These are phyloP conservation scores for Neofusicoccum sp. DNA, from an alignment of 2,329 filamentous ascomycete genomes.

Conservation along the genomic window DNA sequence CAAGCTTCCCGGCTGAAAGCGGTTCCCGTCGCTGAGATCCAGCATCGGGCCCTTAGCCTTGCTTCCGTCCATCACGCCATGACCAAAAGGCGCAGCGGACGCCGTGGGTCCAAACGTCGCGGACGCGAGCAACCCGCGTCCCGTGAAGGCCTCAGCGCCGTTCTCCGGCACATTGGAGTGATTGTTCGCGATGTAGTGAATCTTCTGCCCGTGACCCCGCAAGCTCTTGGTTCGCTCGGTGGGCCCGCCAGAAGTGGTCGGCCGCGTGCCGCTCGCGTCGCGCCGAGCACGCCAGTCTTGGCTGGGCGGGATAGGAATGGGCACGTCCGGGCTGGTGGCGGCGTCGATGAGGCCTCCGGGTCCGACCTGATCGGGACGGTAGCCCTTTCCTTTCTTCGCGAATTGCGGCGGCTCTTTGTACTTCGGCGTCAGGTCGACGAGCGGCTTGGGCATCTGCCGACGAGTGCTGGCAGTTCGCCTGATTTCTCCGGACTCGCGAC, in stretches of 20 bases:
- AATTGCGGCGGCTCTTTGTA: conserved; percentile 64
- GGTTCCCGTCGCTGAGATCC: conserved; percentile 40
- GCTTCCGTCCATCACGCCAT: conserved; percentile 46
- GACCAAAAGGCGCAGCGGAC: conserved; percentile 34
- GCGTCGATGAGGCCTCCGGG: conserved; percentile 46
- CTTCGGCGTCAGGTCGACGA: conserved; percentile 66
- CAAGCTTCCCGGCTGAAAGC: conserved; percentile 49
- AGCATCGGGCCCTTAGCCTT: conserved; percentile 47
- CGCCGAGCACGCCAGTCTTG: conserved; percentile 46
- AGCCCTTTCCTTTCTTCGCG: conserved; percentile 53
- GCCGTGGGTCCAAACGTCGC: conserved; percentile 39
- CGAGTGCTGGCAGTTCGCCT: conserved; percentile 48
- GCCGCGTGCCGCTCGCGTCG: conserved; percentile 30
- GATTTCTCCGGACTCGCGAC: conserved; percentile 12
- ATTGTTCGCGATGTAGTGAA: conserved; percentile 25
- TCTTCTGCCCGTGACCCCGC: conserved; percentile 35
- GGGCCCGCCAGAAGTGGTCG: conserved; percentile 28
- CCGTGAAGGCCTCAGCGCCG: conserved; percentile 43
- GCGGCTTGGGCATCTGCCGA: conserved; percentile 52
- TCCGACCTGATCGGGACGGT: conserved; percentile 32
- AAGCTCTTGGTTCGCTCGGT: conserved; percentile 29
- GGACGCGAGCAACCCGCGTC: conserved; percentile 44
- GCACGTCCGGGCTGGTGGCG: conserved; percentile 45
- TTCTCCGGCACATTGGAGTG: conserved; percentile 27
- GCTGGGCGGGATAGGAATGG: conserved; percentile 41